Evolutionary conservation across 1,284 basidiomycete species (phyloP), one percentile per base, ranked within the genome.

Genomic region (Sutorius eximius): DNA sequence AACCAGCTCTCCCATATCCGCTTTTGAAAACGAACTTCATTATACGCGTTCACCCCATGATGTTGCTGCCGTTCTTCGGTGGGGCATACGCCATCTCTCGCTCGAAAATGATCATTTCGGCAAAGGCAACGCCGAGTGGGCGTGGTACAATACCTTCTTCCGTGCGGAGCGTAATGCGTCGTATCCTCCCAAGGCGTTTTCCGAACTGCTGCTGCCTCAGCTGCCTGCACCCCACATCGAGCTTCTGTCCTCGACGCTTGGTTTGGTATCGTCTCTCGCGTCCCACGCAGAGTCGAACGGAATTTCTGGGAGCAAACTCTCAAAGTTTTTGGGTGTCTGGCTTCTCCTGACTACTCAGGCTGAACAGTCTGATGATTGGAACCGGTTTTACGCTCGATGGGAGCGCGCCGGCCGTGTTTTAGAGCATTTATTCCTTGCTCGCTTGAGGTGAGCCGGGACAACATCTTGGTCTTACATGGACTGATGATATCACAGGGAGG

Each of bases 41-140:
- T 85, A 78, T 55, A 80, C 83, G 5, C 81, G 82, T 32, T 85
- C 83, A 36, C 81, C 85, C 2, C 84, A 91, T 53, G 89, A 91
- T 63, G 76, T 89, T 45, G 87, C 89, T 20, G 82, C 87, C 24
- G 84, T 90, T n/a, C 75, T 91, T 32, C 83, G 89, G 33, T 91
- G 89, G 89, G 87, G 79, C 41, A 69, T 91, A 33, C 83, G 88
- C 34, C 89, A 91, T 65, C 73, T 90, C 36, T 74, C 80, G 27
- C 73, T 90, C 6, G 80, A 84, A 36, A 56, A 64, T 22, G 77
- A 75, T 7, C 66, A 73, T 18, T 88, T 89, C 56, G 87, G 85
- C 22, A 69, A 67, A 45, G 66, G 61, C 37, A 18, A 9, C 11
- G 11, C 74, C 22, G 77, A 81, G 51, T 80, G 81, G 65, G 71